phyloP scores from a whole-genome alignment of 1,139 yeast species.

The Sugiyamaella grinbergsii region DNA sequence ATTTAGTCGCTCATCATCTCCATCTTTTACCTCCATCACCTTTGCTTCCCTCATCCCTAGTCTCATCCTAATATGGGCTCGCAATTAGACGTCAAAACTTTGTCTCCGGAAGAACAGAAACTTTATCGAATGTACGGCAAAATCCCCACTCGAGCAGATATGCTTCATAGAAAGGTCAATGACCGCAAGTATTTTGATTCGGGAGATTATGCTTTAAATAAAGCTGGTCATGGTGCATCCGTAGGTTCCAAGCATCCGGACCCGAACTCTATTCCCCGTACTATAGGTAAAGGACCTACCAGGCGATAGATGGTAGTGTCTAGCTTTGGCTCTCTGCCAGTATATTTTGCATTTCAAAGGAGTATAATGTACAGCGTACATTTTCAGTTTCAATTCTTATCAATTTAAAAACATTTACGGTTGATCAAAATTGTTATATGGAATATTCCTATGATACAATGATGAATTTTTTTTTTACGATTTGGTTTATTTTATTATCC shows the following conservation, averaged over 20 bases:
- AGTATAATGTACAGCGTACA: no score
- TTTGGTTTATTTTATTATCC: no score
- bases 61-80: constrained; percentile 12
- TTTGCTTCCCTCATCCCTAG: neutral
- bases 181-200: constrained; percentile 95
- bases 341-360: neutral
- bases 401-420: no score
- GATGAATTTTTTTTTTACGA: no score
- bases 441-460: no score
- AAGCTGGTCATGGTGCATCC: constrained; percentile 53
- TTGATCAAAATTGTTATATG: no score
- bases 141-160: constrained; percentile 82
- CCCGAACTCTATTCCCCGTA: constrained; percentile 47
- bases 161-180: constrained; percentile 66
- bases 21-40: neutral
- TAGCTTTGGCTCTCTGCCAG: no score
- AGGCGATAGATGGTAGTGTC: constrained; percentile 13
- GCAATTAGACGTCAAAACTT: constrained; percentile 21
- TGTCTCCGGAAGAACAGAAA: constrained; percentile 44
- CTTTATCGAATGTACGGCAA: constrained; percentile 80
- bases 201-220: constrained; percentile 95
- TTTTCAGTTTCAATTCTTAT: no score
- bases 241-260: constrained; percentile 48
- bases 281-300: constrained; percentile 21
- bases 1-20: neutral